Conservation (phyloP, 1,284 basidiomycete genomes). For the Amylostereum areolatum region DNA sequence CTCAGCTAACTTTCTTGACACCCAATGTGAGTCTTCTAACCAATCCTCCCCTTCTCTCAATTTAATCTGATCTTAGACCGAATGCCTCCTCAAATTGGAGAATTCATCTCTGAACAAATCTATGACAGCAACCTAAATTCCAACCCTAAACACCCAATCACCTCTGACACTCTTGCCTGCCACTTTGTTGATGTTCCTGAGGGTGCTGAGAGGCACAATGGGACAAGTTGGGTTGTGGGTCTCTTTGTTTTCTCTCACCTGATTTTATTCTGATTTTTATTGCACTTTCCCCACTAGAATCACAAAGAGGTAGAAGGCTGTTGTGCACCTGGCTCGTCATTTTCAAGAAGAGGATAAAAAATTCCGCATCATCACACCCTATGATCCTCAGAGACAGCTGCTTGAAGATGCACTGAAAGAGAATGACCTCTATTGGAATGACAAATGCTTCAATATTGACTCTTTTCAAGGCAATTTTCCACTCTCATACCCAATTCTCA, state of each 20-base stretch:
- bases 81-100: constrained; percentile 73
- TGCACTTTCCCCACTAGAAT: constrained; percentile 12
- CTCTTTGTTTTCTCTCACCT: background rate
- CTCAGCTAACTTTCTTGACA: constrained; percentile 29
- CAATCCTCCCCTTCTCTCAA: constrained; percentile 1
- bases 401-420: constrained; percentile 45
- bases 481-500: background rate
- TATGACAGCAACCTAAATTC: constrained; percentile 46
- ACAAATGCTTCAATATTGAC: constrained; percentile 61
- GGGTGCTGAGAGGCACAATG: constrained; percentile 31
- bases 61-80: constrained; percentile 41
- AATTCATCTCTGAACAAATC: constrained; percentile 58
- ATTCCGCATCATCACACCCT: constrained; percentile 65
- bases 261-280: background rate
- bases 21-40: constrained; percentile 32
- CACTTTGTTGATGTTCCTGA: constrained; percentile 40
- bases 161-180: constrained; percentile 22
- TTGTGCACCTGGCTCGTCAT: constrained; percentile 16
- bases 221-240: constrained; percentile 40
- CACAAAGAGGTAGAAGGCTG: constrained; percentile 19
- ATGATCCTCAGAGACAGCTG: constrained; percentile 53
- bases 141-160: constrained; percentile 26
- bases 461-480: constrained; percentile 51
- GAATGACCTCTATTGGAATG: constrained; percentile 42
- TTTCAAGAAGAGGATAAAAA: constrained; percentile 36